Conservation (phyloP, 371 early-diverging fungal species). For the Haplosporangium sp. region DNA sequence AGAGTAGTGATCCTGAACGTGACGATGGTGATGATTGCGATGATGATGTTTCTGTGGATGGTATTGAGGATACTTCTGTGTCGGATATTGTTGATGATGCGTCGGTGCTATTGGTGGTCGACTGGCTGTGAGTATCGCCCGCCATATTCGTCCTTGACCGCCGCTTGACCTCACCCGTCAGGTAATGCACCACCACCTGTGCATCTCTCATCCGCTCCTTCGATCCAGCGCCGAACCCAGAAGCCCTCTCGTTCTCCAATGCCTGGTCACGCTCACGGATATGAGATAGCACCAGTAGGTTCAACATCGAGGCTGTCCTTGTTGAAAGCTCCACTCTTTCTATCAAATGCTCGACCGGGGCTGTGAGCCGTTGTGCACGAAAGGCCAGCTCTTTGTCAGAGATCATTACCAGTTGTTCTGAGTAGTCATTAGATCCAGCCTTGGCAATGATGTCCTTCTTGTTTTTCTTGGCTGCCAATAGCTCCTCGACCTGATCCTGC, state of each 20-base stretch:
- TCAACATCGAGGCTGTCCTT: slow-evolving; percentile 43
- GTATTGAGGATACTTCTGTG: neutral
- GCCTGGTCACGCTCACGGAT: slow-evolving; percentile 32
- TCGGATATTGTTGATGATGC: slow-evolving; percentile 6
- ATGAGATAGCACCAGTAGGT: slow-evolving; percentile 31
- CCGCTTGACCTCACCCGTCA: slow-evolving; percentile 25
- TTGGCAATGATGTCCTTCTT: neutral
- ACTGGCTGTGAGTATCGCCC: too few species aligned
- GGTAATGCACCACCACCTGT: slow-evolving; percentile 33
- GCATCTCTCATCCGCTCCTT: slow-evolving; percentile 35
- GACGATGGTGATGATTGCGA: slow-evolving; percentile 4
- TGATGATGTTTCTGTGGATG: slow-evolving; percentile 4
- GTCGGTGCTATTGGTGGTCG: neutral
- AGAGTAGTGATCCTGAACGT: slow-evolving; percentile 2
- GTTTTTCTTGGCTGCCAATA: slow-evolving; percentile 15
- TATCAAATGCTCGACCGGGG: slow-evolving; percentile 30
- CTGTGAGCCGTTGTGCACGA: slow-evolving; percentile 2
- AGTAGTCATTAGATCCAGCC: too few species aligned
- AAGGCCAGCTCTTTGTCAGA: slow-evolving; percentile 26
- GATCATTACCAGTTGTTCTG: slow-evolving; percentile 1
- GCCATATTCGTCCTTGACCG: neutral
- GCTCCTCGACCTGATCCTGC: slow-evolving; percentile 15
- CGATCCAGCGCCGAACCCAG: slow-evolving; percentile 32
- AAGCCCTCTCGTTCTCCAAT: slow-evolving; percentile 26
- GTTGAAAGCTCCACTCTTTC: slow-evolving; percentile 34